These are phyloP conservation scores for Fusarium sp. DNA, from an alignment of 2,329 filamentous ascomycete genomes.

Conservation along the genomic window DNA sequence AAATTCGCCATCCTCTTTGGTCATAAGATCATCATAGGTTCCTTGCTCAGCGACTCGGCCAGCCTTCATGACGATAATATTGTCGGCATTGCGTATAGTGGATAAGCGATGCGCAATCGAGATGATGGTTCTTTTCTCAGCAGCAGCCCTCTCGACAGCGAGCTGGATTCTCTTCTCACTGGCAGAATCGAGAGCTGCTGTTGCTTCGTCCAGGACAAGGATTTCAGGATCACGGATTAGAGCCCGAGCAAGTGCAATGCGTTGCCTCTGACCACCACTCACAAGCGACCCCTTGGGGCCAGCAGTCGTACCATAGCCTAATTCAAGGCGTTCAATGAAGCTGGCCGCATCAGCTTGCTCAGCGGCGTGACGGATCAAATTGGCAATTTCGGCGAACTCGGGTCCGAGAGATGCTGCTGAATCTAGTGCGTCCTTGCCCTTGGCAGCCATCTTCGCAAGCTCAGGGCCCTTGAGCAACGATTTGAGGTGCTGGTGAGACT, in stretches of 20 bases:
- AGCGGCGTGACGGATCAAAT: neutral
- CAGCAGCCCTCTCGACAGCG: slow-evolving; percentile 53
- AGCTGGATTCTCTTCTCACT: slow-evolving; percentile 64
- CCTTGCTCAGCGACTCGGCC: slow-evolving; percentile 70
- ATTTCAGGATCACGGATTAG: slow-evolving; percentile 65
- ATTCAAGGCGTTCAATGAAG: slow-evolving; percentile 63
- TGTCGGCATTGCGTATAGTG: slow-evolving; percentile 70
- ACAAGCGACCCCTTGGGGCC: slow-evolving; percentile 64
- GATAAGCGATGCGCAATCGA: slow-evolving; percentile 71
- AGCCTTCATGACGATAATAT: slow-evolving; percentile 71
- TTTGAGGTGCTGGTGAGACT: neutral
- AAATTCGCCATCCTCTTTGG: slow-evolving; percentile 59
- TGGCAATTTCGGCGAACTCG: neutral
- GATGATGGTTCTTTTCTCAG: slow-evolving; percentile 68
- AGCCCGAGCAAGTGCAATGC: slow-evolving; percentile 65
- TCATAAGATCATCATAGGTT: slow-evolving; percentile 67
- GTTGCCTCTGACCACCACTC: slow-evolving; percentile 68
- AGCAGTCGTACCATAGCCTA: slow-evolving; percentile 62
- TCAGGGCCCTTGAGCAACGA: neutral
- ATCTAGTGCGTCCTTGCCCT: neutral
- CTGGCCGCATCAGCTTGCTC: slow-evolving; percentile 38
- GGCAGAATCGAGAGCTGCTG: slow-evolving; percentile 66
- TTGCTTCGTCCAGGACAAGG: slow-evolving; percentile 69
- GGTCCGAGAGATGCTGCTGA: neutral
- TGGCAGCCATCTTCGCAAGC: neutral